Base-by-base conservation (phyloP, 2,329 filamentous ascomycete genomes). In the Pochonia chlamydosporia region DNA sequence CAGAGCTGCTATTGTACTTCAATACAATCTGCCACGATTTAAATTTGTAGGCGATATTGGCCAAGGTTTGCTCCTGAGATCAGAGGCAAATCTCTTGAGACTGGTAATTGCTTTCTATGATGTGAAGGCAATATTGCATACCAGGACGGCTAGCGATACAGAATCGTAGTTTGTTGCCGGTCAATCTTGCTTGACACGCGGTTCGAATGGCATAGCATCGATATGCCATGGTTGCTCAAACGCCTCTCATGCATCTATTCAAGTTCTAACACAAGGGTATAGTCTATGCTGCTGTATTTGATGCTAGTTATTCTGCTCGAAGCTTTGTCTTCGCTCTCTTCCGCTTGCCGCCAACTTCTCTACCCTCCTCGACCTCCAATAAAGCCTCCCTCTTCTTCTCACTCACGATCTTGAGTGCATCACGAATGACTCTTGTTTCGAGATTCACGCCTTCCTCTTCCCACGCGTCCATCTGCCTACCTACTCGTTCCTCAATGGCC, bases 341-440 rank as follows among this genome's bases (percentile, higher is more conserved):
- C 57, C 81, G 70, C 72, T 95, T 93, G n/a, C 93, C 93, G 47
- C 87, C 82, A 5, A 96, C 89, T 68, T 97, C 91, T 58, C 86
- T 84, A 10, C 88, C 86, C 68, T 97, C 89, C 64, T 96, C 93
- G 54, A 97, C 89, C 67, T 95, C 89, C 57, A 96, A 67, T 64
- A 92, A 64, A 1, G 92, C 93, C 69, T 96, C 90, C 48, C 91
- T 79, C 77, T 96, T 96, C 79, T 92, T 95, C 73, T 95, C 88
- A n/a, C 87, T 85, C 5, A 99, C 93, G 40, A 89, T 66, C 75
- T 95, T 96, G 61, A 99, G 70, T 30, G 85, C 83, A 53, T 95
- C 91, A 46, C 87, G 78, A 41, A 96, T 75, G 21, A 99, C 89
- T 48, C 93, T 77, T 2, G 85, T 87, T 73, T 97, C 92, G n/a